Evolutionary conservation across 305 asterid species (phyloP), one percentile per base, ranked within the genome.

Genomic region (Rubia tinctorum): DNA sequence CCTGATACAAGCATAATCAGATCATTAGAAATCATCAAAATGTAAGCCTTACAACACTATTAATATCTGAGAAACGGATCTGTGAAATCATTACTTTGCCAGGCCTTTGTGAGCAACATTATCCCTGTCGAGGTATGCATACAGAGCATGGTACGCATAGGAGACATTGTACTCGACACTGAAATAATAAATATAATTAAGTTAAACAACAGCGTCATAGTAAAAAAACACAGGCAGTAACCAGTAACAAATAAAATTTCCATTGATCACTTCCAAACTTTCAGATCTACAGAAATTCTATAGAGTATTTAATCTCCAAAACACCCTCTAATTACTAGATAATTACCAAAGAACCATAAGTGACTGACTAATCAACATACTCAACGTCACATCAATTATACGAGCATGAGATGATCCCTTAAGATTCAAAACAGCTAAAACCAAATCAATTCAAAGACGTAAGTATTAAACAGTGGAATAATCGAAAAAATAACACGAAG

Each of bases 161-260:
- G 98, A 93, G 1, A 83, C 86, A 22, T 85, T 83, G 80, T 91
- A 89, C 73, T 91, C 95, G 84, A 88, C 97, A 60, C 97, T 93
- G 92, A 40, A 80, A 78, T 17, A 18, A 83, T 59, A 71, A 30
- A 56, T 5, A 55, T n/a, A n/a, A 69, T 65, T 49, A 18, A 73
- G 64, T 80, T 67, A 75, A 71, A 30, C 55, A 34, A 8, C 20
- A 15, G 30, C 0, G 10, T 42, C 47, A 43, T 12, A 43, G 47
- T 43, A 10, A 43, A 43, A 43, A 43, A 43, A 42, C 8, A 47
- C 53, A 47, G 17, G 15, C 53, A 47, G 53, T 42, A 15, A 18
- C 3, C 17, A 17, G 1, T 9, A 3, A 60, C 66, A 10, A 60
- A 9, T 25, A 3, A 14, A 61, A 61, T 61, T 8, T 61, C 18